Evolutionary conservation across 2,329 filamentous ascomycete species (phyloP), one percentile per base, ranked within the genome.

Genomic region (Trichoderma oligosporum): DNA sequence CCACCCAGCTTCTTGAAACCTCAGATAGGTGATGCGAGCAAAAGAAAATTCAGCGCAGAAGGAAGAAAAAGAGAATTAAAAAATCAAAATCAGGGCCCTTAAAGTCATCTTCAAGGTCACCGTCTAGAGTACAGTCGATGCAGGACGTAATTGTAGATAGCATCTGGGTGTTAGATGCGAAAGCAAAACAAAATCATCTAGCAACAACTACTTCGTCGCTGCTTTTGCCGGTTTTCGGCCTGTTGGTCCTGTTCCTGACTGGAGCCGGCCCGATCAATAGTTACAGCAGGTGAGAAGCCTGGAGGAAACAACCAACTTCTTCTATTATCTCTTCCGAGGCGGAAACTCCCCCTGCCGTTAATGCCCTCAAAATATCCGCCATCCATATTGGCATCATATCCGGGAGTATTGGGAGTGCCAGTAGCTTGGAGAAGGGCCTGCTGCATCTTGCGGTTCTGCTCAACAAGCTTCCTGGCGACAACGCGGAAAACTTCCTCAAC

Each of bases 401-500:
- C 77, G 3, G 78, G 78, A 1, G 74, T 76, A 4, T 78, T 78
- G 0, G 79, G 78, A 0, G 76, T 74, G 4, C 79, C 77, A 1
- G 78, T 80, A 14, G 82, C 82, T n/a, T 78, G 76, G 2, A 82
- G 67, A 54, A 84, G 72, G 8, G 80, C 82, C 63, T 82, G 80
- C 70, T 83, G 81, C 69, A 84, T 81, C 74, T 82, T 82, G 64
- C 81, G 79, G 68, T 84, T 83, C 74, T 84, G 81, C 71, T 84
- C 82, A 63, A 84, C 82, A 57, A 85, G 78, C 70, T 85, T 85
- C 59, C 82, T 74, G 33, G 82, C 80, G 12, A 85, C 82, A 39
- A 84, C 82, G 18, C 93, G 82, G 66, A 97, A 97, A 0, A 99
- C 91, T 73, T 97, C 94, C 65, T 97, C 94, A 16, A 99, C 92